Conservation (phyloP, 768 basidiomycete genomes). For the Suillus bovinus region DNA sequence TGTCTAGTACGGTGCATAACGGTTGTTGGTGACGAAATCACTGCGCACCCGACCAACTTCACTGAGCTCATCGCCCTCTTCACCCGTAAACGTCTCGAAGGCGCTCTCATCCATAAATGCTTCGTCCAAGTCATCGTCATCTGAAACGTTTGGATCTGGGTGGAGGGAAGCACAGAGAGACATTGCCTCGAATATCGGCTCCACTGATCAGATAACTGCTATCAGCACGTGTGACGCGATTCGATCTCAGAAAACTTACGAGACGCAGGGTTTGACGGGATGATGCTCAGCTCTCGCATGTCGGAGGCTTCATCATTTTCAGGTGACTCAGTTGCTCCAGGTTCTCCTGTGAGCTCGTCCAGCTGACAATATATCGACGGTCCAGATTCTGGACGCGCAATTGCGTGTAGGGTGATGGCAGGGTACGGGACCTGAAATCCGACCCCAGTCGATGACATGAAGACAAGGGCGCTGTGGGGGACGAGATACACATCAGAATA, state of each 20-base stretch:
- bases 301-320: conserved; percentile 43
- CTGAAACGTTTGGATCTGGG: conserved; percentile 56
- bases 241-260: conserved; percentile 47
- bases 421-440: conserved; percentile 90
- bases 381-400: conserved; percentile 66
- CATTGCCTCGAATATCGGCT: conserved; percentile 83
- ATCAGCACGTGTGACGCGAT: conserved; percentile 8
- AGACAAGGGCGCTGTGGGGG: conserved; percentile 63
- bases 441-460: conserved; percentile 65
- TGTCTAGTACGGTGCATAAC: conserved; percentile 86
- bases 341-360: conserved; percentile 56
- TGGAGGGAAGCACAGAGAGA: conserved; percentile 85
- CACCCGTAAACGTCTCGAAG: conserved; percentile 53
- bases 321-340: conserved; percentile 36
- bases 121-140: conserved; percentile 50
- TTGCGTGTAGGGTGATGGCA: conserved; percentile 89
- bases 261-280: conserved; percentile 55
- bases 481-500: conserved; percentile 4
- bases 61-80: conserved; percentile 71
- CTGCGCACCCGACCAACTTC: conserved; percentile 94
- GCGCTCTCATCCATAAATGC: conserved; percentile 53
- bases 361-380: conserved; percentile 93
- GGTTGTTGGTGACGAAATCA: conserved; percentile 74
- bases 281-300: conserved; percentile 82
- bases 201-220: conserved; percentile 49